These are phyloP conservation scores for Russula brevipes DNA, from an alignment of 768 basidiomycete genomes.

Conservation along the genomic window DNA sequence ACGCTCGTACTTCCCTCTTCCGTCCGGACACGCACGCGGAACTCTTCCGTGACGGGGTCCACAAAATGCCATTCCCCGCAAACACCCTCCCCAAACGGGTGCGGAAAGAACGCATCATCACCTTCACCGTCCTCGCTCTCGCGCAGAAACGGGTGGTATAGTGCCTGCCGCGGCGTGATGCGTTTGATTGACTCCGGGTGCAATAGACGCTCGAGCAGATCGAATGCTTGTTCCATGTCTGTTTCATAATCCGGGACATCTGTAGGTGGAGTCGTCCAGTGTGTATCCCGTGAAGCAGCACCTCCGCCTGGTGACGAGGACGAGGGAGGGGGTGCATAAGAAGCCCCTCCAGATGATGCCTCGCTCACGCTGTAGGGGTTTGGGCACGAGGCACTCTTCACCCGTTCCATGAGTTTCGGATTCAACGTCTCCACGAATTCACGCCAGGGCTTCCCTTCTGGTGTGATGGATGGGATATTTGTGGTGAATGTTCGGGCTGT, in stretches of 20 bases:
- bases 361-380: conserved; percentile 44
- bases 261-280: conserved; percentile 29
- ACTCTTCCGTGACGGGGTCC: conserved; percentile 56
- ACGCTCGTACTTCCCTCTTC: conserved; percentile 25
- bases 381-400: conserved; percentile 44
- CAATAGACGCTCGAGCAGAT: conserved; percentile 68
- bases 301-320: conserved; percentile 26
- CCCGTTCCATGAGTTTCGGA: conserved; percentile 55
- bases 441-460: conserved; percentile 62
- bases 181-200: conserved; percentile 74
- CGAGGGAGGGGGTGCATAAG: conserved; percentile 27
- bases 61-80: conserved; percentile 58
- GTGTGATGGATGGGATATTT: conserved; percentile 77
- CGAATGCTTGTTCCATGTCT: conserved; percentile 64
- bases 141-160: conserved; percentile 74
- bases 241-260: conserved; percentile 40
- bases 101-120: conserved; percentile 67
- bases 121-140: conserved; percentile 50
- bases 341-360: conserved; percentile 28
- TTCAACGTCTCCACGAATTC: conserved; percentile 76
- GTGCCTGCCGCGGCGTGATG: conserved; percentile 67
- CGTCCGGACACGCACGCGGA: conserved; percentile 42
- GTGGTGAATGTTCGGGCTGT: conserved; percentile 83
- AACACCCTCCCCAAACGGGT: conserved; percentile 60
- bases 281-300: conserved; percentile 27